Evolutionary conservation across 1,284 basidiomycete genomes (phyloP).

Genomic region (Fistulinella staudtii): DNA sequence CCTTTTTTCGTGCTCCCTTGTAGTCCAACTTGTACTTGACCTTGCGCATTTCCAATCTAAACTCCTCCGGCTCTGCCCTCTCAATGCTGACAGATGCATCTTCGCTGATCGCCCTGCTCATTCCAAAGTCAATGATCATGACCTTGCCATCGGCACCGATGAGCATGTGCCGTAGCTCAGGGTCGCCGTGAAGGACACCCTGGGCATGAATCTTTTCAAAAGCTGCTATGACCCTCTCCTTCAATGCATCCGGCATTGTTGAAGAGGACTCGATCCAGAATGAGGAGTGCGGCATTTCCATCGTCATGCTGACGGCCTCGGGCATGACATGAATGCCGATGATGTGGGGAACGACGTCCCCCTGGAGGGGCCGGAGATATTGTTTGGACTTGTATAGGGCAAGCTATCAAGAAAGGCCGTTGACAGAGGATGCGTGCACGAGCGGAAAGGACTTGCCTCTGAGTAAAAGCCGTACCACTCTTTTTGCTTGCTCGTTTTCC

Average conservation of each 20-base stretch:
- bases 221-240: conserved; percentile 46
- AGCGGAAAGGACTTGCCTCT: conserved; percentile 30
- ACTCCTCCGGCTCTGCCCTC: conserved; percentile 38
- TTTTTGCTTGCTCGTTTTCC: conserved; percentile 32
- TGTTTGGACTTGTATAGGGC: conserved; percentile 41
- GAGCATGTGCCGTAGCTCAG: conserved; percentile 52
- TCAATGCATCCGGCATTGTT: conserved; percentile 49
- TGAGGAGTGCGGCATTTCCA: conserved; percentile 49
- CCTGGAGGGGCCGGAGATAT: conserved; percentile 51
- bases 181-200: conserved; percentile 50
- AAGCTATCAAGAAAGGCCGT: conserved; percentile 24
- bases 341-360: conserved; percentile 47
- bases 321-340: conserved; percentile 46
- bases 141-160: conserved; percentile 54
- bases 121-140: conserved; percentile 55
- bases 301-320: conserved; percentile 42
- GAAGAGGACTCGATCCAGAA: conserved; percentile 57
- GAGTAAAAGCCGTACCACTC: conserved; percentile 43
- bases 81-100: conserved; percentile 37
- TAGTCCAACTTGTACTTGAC: conserved; percentile 50
- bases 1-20: conserved; percentile 27
- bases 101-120: conserved; percentile 39
- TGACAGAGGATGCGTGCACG: background rate
- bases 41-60: conserved; percentile 50
- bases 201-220: conserved; percentile 46